Percentiles rank a stretch among this genome's conserved stretches.
Evolutionary conservation across 2,329 filamentous ascomycete genomes (phyloP).

Genomic region (Chrysosporium keratinophilum): DNA sequence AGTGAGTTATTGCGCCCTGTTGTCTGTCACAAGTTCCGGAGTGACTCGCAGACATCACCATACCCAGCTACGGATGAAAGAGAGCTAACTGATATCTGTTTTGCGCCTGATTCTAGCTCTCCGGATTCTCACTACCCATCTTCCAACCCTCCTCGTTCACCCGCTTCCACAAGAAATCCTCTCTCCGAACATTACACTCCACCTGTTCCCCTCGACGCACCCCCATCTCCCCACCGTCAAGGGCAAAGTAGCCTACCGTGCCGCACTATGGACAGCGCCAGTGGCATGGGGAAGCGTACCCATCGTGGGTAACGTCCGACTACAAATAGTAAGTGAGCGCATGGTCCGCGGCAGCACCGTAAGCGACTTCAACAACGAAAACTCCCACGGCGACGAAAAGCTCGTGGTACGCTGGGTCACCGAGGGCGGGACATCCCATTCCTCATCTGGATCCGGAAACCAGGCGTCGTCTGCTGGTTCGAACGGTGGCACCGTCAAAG

Average conservation of each 20-base stretch:
- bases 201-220: constrained; percentile 53
- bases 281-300: constrained; percentile 92
- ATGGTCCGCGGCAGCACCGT: constrained; percentile 54
- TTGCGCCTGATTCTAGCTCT: constrained; percentile 39
- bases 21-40: background rate
- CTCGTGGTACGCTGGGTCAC: constrained; percentile 88
- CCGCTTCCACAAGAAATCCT: constrained; percentile 53
- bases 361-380: constrained; percentile 28
- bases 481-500: background rate
- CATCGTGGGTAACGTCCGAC: constrained; percentile 76
- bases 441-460: background rate
- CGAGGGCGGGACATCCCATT: constrained; percentile 21
- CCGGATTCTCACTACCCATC: constrained; percentile 50
- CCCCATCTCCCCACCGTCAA: constrained; percentile 76
- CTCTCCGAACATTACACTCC: constrained; percentile 51
- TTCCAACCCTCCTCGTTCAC: constrained; percentile 51
- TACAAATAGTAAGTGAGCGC: constrained; percentile 80
- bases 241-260: constrained; percentile 79
- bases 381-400: constrained; percentile 51
- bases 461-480: constrained; percentile 3
- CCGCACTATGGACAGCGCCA: constrained; percentile 89
- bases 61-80: background rate
- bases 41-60: background rate
- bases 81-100: background rate
- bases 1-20: constrained; percentile 8